Evolutionary conservation across 805 yeast species (phyloP).

Genomic region (Saccharomycopsis capsularis): DNA sequence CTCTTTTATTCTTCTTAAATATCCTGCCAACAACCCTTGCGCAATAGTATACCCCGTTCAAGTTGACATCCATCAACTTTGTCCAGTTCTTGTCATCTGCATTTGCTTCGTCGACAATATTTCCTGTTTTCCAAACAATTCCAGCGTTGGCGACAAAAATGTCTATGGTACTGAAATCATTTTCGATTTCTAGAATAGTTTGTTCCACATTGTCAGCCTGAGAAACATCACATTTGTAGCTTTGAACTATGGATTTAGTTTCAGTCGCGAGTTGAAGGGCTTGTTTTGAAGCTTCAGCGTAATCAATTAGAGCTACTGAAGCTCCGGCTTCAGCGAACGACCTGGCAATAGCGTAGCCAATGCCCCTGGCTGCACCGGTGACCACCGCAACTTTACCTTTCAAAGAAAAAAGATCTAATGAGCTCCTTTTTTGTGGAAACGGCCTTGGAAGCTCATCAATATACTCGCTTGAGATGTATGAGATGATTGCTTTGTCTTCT

Average conservation of each 20-base stretch:
- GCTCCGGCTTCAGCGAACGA: conserved; percentile 86
- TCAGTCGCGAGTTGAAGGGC: conserved; percentile 47
- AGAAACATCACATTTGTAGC: conserved; percentile 55
- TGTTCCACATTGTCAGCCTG: conserved; percentile 41
- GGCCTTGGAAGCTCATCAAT: conserved; percentile 11
- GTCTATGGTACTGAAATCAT: conserved; percentile 75
- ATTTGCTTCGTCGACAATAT: conserved; percentile 39
- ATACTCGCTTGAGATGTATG: conserved; percentile 13
- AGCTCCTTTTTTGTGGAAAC: conserved; percentile 35
- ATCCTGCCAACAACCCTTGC: conserved; percentile 67
- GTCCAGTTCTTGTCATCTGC: conserved; percentile 50
- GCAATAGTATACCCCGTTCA: conserved; percentile 75
- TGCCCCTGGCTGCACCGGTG: conserved; percentile 79
- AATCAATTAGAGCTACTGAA: conserved; percentile 63
- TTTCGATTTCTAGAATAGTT: conserved; percentile 42
- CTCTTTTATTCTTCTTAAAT: conserved; percentile 61
- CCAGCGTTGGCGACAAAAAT: conserved; percentile 88
- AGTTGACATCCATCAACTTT: conserved; percentile 63
- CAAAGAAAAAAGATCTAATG: conserved; percentile 64
- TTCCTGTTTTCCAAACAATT: conserved; percentile 71
- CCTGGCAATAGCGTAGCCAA: conserved; percentile 73
- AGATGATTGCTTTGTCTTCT: conserved; percentile 5
- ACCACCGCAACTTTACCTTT: conserved; percentile 77
- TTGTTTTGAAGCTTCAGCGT: conserved; percentile 41
- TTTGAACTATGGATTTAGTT: conserved; percentile 54